A percentile compares a stretch with the other conserved stretches of the same genome.
These are phyloP conservation scores for Alternaria sp. DNA, from an alignment of 2,329 filamentous ascomycete species.

Conservation along the genomic window DNA sequence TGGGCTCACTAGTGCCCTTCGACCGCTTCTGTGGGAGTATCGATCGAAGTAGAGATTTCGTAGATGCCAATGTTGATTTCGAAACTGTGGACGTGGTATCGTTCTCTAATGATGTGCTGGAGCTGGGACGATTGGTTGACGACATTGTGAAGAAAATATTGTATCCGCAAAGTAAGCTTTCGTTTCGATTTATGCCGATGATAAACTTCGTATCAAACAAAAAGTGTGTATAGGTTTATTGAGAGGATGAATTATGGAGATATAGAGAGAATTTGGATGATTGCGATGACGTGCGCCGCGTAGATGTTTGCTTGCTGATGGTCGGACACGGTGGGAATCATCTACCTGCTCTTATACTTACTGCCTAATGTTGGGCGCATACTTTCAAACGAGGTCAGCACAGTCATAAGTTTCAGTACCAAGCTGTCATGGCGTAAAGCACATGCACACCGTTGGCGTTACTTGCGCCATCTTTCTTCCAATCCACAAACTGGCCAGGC, in stretches of 20 bases:
- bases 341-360: background rate
- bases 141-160: slow-evolving; percentile 11
- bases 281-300: background rate
- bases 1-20: slow-evolving; percentile 9
- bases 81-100: slow-evolving; percentile 33
- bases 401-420: background rate
- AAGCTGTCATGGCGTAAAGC: background rate
- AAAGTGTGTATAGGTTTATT: background rate
- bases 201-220: background rate
- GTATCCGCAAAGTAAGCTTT: background rate
- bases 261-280: background rate
- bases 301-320: background rate
- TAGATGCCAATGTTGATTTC: slow-evolving; percentile 38
- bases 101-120: slow-evolving; percentile 12
- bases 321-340: background rate
- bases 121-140: slow-evolving; percentile 3
- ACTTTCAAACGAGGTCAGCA: background rate
- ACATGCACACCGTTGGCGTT: background rate
- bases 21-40: slow-evolving; percentile 28
- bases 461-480: background rate
- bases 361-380: background rate
- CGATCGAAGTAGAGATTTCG: slow-evolving; percentile 34
- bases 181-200: background rate
- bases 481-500: background rate
- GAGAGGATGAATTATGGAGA: background rate